phyloP scores from a whole-genome alignment of 2,329 filamentous ascomycete genomes.

The Akanthomyces muscarius region DNA sequence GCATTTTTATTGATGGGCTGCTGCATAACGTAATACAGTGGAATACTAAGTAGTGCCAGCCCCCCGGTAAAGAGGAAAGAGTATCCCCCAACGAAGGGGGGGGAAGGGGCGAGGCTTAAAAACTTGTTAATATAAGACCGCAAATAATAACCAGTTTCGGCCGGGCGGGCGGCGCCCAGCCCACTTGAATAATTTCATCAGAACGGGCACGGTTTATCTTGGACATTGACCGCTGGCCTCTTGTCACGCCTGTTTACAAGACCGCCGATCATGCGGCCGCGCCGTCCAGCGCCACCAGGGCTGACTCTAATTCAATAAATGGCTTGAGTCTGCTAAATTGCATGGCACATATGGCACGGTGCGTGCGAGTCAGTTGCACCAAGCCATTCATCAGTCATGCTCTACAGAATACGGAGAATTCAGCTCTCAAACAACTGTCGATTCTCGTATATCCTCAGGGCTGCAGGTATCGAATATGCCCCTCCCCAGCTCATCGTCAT shows the following conservation, averaged over 20 bases:
- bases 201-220: neutral
- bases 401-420: too few relatives aligned
- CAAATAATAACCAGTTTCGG: constrained; percentile 13
- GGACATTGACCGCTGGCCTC: neutral
- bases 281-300: neutral
- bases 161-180: neutral
- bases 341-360: neutral
- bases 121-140: constrained; percentile 2
- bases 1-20: too few relatives aligned
- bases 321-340: neutral
- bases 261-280: neutral
- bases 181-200: neutral
- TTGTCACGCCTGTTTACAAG: neutral
- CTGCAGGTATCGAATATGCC: too few relatives aligned
- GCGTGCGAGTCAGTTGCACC: neutral
- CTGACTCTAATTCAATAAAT: neutral
- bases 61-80: too few relatives aligned
- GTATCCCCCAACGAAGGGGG: too few relatives aligned
- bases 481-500: too few relatives aligned
- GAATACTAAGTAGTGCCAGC: neutral
- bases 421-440: neutral
- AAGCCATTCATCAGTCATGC: too few relatives aligned
- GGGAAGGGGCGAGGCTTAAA: neutral
- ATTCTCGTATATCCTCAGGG: too few relatives aligned
- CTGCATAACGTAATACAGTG: neutral